These are phyloP conservation scores for Aechmea fasciata DNA, from an alignment of 176 grass and related monocot genomes.

Conservation along the genomic window DNA sequence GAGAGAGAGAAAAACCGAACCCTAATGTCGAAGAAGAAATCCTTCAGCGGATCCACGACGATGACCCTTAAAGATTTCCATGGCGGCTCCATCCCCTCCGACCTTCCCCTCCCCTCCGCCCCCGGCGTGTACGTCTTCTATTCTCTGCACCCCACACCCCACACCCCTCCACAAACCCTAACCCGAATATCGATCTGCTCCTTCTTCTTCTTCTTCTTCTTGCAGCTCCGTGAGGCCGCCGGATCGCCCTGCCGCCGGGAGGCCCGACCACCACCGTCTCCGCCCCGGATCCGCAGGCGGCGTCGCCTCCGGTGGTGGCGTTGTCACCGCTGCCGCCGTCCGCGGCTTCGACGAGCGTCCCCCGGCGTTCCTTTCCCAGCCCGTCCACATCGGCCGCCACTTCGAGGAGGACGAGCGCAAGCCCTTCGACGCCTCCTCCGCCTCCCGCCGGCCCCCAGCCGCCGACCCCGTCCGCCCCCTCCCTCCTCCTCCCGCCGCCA, in stretches of 20 bases:
- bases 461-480: constrained; percentile 16
- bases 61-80: constrained; percentile 99
- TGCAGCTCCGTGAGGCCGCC: constrained; percentile 49
- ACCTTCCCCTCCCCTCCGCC: constrained; percentile 80
- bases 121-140: constrained; percentile 49
- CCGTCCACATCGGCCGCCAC: constrained; percentile 63
- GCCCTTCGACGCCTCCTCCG: constrained; percentile 58
- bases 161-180: not conserved
- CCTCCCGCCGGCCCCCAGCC: constrained; percentile 24
- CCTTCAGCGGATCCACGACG: constrained; percentile 35
- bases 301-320: constrained; percentile 19
- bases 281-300: constrained; percentile 28
- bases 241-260: constrained; percentile 28
- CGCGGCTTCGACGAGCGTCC: constrained; percentile 22
- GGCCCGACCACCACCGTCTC: constrained; percentile 17
- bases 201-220: not conserved
- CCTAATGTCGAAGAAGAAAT: constrained; percentile 96
- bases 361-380: constrained; percentile 35
- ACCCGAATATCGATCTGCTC: not conserved
- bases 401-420: constrained; percentile 99
- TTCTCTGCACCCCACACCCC: not conserved
- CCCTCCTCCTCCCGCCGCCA: constrained; percentile 8
- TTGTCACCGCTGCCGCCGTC: constrained; percentile 10
- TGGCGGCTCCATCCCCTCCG: constrained; percentile 94
- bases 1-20: not conserved